Evolutionary conservation across 208 protist species (phyloP).

Genomic region (Acanthamoeba culbertsoni): DNA sequence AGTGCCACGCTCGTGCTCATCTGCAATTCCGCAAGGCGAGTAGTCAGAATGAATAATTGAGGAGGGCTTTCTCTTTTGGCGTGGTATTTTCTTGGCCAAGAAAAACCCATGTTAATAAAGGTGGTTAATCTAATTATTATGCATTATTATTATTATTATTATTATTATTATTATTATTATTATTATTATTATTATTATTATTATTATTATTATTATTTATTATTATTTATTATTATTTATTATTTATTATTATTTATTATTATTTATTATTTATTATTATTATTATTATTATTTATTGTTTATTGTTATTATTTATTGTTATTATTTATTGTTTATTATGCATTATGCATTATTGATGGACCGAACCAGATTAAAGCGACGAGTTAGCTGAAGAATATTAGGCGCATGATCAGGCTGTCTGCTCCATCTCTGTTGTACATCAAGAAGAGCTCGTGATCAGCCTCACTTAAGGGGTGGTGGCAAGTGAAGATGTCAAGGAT

Average conservation of each 20-base stretch:
- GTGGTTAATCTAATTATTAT: no score
- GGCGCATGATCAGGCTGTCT: not conserved
- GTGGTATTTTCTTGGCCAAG: not conserved
- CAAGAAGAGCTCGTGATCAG: not conserved
- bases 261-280: no score
- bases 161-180: no score
- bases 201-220: no score
- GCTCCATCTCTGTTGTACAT: slow-evolving; percentile 8
- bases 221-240: no score
- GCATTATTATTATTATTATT: no score
- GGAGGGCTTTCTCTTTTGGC: not conserved
- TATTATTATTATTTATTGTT: no score
- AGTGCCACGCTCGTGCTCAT: slow-evolving; percentile 23
- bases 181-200: no score
- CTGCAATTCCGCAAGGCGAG: not conserved
- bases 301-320: no score
- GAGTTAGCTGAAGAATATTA: not conserved
- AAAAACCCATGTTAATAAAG: not conserved
- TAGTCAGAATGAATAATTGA: not conserved
- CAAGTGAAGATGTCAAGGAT: not conserved
- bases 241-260: no score
- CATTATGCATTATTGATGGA: no score
- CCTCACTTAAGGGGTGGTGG: not conserved
- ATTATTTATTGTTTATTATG: no score
- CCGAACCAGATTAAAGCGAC: slow-evolving; percentile 42